A percentile compares a stretch with the other conserved stretches of the same genome.
Conservation (phyloP, 345 rosid genomes). For the Salix caprea region DNA sequence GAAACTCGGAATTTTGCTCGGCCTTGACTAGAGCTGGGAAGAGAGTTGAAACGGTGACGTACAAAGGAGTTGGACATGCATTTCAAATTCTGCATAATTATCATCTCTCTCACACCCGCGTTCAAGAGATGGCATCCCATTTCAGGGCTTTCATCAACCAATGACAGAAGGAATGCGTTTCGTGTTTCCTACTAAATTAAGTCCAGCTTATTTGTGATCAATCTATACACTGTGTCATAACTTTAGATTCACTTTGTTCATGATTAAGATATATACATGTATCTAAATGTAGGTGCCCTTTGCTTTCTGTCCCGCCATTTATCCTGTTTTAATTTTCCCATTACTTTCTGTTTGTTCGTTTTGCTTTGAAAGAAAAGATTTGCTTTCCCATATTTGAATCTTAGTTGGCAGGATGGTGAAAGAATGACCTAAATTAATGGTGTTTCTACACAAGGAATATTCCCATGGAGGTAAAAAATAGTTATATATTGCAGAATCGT, state of each 20-base stretch:
- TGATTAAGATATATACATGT: not conserved
- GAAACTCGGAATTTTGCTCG: slow-evolving; percentile 53
- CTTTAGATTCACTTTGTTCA: not conserved
- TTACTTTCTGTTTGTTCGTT: not conserved
- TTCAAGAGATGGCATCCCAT: slow-evolving; percentile 58
- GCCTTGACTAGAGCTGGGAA: slow-evolving; percentile 46
- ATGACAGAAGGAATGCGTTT: not conserved
- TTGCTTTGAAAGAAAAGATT: not conserved
- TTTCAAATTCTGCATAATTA: slow-evolving; percentile 57
- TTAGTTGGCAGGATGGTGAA: not conserved
- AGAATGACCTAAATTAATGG: not conserved
- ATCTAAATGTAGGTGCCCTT: too few relatives aligned
- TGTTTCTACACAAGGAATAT: not conserved
- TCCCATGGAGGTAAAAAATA: not conserved
- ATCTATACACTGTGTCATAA: not conserved
- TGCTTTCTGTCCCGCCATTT: not conserved
- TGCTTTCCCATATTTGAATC: not conserved
- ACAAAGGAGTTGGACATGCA: slow-evolving; percentile 75
- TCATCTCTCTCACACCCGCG: slow-evolving; percentile 36
- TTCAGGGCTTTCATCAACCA: slow-evolving; percentile 46
- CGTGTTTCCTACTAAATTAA: not conserved
- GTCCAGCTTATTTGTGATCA: not conserved
- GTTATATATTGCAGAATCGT: not conserved
- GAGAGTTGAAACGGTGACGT: slow-evolving; percentile 46
- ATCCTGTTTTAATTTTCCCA: too few relatives aligned